A percentile compares a stretch with the other conserved stretches of the same genome.
Conservation (phyloP, 257 asterid species). For the Scutellaria minor region DNA sequence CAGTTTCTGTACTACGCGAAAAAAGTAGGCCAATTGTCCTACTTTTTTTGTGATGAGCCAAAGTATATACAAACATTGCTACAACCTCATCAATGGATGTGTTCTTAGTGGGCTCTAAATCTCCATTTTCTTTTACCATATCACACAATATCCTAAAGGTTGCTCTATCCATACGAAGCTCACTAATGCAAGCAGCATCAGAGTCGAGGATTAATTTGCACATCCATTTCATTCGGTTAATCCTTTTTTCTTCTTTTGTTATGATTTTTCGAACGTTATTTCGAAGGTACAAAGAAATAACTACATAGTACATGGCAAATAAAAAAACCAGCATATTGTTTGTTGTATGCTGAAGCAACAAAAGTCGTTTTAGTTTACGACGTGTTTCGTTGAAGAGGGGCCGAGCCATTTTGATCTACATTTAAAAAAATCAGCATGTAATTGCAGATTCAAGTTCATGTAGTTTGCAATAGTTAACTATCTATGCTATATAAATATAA, state of each 20-base stretch:
- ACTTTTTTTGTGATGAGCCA: slow-evolving; percentile 14
- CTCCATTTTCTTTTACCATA: too few relatives aligned
- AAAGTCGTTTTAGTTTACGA: too few relatives aligned
- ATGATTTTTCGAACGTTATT: not conserved
- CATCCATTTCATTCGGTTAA: not conserved
- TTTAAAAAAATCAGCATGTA: too few relatives aligned
- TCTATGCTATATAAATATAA: too few relatives aligned
- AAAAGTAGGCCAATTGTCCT: slow-evolving; percentile 1
- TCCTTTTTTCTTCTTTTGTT: not conserved
- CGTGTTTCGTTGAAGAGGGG: too few relatives aligned
- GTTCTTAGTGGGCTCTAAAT: not conserved
- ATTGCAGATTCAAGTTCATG: too few relatives aligned
- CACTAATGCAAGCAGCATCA: too few relatives aligned
- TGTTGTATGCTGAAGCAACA: not conserved
- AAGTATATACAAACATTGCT: not conserved
- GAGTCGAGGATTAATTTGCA: not conserved
- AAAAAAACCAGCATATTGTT: not conserved
- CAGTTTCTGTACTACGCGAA: not conserved
- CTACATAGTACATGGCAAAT: not conserved
- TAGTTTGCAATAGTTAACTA: too few relatives aligned
- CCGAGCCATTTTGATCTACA: too few relatives aligned
- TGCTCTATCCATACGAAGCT: too few relatives aligned
- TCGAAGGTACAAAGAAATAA: not conserved
- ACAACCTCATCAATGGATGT: not conserved
- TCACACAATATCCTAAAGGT: too few relatives aligned